A percentile compares a stretch with the other conserved stretches of the same genome.
phyloP scores from a whole-genome alignment of 257 asterid species.

The Vinca minor region DNA sequence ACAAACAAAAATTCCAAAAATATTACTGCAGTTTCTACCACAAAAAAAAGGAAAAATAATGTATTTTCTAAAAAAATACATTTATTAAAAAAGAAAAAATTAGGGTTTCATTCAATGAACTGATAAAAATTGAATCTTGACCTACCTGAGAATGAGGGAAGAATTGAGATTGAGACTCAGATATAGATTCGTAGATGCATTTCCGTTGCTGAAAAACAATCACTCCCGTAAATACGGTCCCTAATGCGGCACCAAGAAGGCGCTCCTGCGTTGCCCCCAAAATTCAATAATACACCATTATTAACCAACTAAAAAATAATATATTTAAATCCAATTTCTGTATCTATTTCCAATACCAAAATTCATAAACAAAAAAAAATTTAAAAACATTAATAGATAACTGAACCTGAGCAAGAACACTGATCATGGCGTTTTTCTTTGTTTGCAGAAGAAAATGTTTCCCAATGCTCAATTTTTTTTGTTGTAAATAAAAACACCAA shows the following conservation, averaged over 20 bases:
- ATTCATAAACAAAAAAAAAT: no score
- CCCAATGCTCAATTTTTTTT: no score
- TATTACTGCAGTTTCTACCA: not conserved
- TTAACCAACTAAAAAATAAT: no score
- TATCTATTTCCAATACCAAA: not conserved
- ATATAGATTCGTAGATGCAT: slow-evolving; percentile 45
- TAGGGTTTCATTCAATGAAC: no score
- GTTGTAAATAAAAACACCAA: no score
- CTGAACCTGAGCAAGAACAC: slow-evolving; percentile 71
- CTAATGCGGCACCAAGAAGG: slow-evolving; percentile 70
- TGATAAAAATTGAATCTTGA: not conserved
- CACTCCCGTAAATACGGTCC: slow-evolving; percentile 43
- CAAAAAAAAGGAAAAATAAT: not conserved
- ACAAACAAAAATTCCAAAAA: not conserved
- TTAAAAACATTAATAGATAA: not conserved
- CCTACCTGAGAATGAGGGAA: slow-evolving; percentile 30
- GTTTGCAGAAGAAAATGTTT: not conserved
- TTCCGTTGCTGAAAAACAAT: slow-evolving; percentile 56
- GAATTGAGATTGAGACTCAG: slow-evolving; percentile 35
- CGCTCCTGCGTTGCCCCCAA: slow-evolving; percentile 66
- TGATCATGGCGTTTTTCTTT: slow-evolving; percentile 45
- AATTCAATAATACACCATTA: not conserved
- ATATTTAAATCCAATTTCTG: not conserved
- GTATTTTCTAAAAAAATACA: no score
- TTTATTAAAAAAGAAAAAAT: no score